Evolutionary conservation across 768 basidiomycete genomes (phyloP), one percentile per base, ranked within the genome.

Genomic region (Rhizopogon rudus): DNA sequence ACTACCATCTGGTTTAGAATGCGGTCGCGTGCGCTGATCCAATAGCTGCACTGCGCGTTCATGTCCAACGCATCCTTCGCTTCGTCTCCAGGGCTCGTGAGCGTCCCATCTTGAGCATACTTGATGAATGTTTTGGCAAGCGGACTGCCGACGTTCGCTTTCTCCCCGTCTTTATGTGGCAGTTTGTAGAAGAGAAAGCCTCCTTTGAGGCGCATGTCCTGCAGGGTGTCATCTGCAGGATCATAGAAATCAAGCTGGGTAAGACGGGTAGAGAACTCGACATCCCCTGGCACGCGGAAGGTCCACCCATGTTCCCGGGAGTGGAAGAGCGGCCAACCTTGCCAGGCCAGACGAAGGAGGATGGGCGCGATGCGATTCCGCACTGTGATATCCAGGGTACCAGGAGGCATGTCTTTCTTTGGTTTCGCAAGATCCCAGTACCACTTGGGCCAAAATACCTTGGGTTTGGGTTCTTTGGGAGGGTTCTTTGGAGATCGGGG

Each of bases 1-100:
- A 96, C 83, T 14, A 96, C 94, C 80, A 91, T 86, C 74, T 98
- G 97, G 61, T 93, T 91, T 66, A 87, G 66, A 61, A 98, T 89
- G 22, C 97, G 82, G 66, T 98, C 95, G 12, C 95, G 75, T 0
- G 93, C 88, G 61, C 90, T 91, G 67, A 97, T 93, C 97, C 96
- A 99, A 70, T 99, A 99, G 65, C 89, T 91, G 74, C 96, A 98
- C 61, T 93, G 86, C 0, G 91, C 88, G 63, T 93, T 97, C 81
- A 98, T 83, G 54, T 93, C 86, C 51, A 98, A 74, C 1, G 95
- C 94, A 55, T 88, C 87, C 61, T 80, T 81, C 3, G 95, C 93
- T 59, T 87, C 88, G 50, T 82, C 80, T 2, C 84, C 87, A 1
- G 89, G 89, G 62, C 92, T 93, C 53, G 84, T 85, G 58, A 98